A percentile compares a stretch with the other conserved stretches of the same genome.
Conservation (phyloP, 2,329 filamentous ascomycete species). For the Colletotrichum sp. region DNA sequence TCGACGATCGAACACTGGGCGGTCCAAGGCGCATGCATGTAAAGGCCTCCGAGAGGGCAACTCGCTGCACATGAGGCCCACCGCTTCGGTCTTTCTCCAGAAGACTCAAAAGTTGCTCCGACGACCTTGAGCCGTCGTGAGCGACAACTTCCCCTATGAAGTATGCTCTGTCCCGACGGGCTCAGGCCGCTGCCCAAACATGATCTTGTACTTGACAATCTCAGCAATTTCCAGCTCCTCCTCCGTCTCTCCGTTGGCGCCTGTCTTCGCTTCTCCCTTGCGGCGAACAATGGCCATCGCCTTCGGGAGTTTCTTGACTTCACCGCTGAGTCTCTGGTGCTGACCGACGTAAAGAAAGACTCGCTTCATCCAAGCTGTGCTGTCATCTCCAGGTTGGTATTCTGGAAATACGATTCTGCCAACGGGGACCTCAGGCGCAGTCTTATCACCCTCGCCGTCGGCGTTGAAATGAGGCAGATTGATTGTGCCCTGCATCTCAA, state of each 20-base stretch:
- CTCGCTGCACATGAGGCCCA: not conserved
- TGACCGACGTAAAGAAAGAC: slow-evolving; percentile 88
- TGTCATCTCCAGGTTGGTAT: slow-evolving; percentile 62
- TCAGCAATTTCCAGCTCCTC: slow-evolving; percentile 82
- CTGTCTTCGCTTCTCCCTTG: slow-evolving; percentile 37
- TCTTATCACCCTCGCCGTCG: slow-evolving; percentile 31
- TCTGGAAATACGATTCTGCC: slow-evolving; percentile 82
- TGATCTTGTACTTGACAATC: slow-evolving; percentile 83
- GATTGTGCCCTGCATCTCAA: slow-evolving; percentile 93
- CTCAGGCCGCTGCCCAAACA: slow-evolving; percentile 86
- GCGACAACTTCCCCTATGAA: slow-evolving; percentile 21
- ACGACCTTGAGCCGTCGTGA: not conserved
- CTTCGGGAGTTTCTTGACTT: slow-evolving; percentile 84
- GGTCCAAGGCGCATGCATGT: not conserved
- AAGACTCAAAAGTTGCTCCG: not conserved
- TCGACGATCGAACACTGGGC: not conserved
- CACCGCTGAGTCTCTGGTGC: slow-evolving; percentile 87
- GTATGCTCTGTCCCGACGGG: slow-evolving; percentile 66
- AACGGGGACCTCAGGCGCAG: slow-evolving; percentile 51
- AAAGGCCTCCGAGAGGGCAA: not conserved
- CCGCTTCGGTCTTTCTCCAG: not conserved
- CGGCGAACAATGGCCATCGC: slow-evolving; percentile 80
- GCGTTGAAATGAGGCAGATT: slow-evolving; percentile 65
- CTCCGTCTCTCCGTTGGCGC: slow-evolving; percentile 42
- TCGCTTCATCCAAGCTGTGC: slow-evolving; percentile 85